Base-by-base conservation (phyloP, 2,329 filamentous ascomycete species). In the Diaporthe ampelina region DNA sequence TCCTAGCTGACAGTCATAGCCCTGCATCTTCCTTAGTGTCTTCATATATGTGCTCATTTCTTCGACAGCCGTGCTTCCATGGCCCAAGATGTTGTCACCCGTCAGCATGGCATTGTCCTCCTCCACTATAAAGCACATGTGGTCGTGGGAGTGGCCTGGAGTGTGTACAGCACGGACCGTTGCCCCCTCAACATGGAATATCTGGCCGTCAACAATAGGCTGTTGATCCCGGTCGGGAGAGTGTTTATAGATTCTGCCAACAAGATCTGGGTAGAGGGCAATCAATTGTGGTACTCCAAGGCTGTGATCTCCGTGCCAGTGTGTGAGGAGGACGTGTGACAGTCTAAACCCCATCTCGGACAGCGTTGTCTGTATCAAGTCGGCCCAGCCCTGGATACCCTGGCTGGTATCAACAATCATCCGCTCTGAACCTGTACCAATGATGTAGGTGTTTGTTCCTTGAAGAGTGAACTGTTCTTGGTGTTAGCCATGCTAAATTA, bases 21-120 rank as follows among this genome's bases (percentile, higher is more conserved):
- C 19, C 37, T 68, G 58, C 77, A 79, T 78, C n/a, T 37, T 10
- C 2, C 68, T 58, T 35, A 79, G 73, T 1, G 73, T 70, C 17
- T 50, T 61, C 76, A 79, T 77, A 70, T 71, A 98, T 0, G 85
- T 84, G 1, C 84, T 82, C 11, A 97, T 86, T 76, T 97, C 91
- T 81, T 97, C 94, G 78, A 97, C 97, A 0, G 97, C 94, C 4
- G 94, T 92, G 2, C 94, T 97, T 17, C 95, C 95, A 75, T 97
- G 94, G 0, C 95, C 95, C 2, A 98, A 88, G 1, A 98, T 93
- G 80, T 96, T 97, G 83, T 98, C 95, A 9, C 93, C 95, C 0
- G 95, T 97, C 82, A 98, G 97, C 85, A 98, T 91, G 54, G 94
- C 92, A 78, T 94, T 89, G 79, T 97, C 88, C 88, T 97, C 94